These are phyloP conservation scores for Fusarium camptoceras DNA, from an alignment of 2,329 filamentous ascomycete species.

Conservation along the genomic window DNA sequence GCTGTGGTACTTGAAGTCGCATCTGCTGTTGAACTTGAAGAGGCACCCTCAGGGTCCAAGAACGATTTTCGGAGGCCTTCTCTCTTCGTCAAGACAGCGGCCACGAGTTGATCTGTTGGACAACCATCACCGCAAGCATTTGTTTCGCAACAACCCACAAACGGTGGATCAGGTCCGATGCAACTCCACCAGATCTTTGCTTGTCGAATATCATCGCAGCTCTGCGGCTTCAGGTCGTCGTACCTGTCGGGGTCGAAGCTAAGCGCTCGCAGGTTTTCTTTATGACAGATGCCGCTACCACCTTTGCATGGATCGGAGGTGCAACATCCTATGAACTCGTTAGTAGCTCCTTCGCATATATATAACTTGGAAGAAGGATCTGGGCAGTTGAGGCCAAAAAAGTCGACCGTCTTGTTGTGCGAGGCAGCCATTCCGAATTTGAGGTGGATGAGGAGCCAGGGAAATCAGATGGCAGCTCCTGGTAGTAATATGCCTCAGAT, in stretches of 20 bases:
- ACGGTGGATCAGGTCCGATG: background rate
- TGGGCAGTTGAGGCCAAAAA: too few relatives aligned
- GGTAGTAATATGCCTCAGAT: background rate
- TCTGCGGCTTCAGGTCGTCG: background rate
- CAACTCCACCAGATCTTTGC: background rate
- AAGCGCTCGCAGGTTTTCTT: background rate
- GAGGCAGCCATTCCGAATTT: background rate
- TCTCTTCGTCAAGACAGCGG: background rate
- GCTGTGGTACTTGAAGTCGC: too few relatives aligned
- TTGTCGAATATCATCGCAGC: background rate
- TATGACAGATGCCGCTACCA: background rate
- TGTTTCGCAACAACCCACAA: background rate
- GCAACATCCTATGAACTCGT: background rate
- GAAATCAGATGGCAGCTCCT: too few relatives aligned
- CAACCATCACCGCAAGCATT: background rate
- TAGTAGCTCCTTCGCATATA: background rate
- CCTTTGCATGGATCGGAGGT: background rate
- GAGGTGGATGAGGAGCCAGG: background rate
- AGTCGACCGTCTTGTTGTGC: background rate
- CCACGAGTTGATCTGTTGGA: background rate
- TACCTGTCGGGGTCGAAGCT: background rate
- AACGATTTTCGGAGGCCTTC: background rate
- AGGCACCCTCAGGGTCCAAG: background rate
- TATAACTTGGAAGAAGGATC: background rate
- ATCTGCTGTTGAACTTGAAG: too few relatives aligned